phyloP scores from a whole-genome alignment of 164 flowering plant genomes.

The Paratinospora sagittata region DNA sequence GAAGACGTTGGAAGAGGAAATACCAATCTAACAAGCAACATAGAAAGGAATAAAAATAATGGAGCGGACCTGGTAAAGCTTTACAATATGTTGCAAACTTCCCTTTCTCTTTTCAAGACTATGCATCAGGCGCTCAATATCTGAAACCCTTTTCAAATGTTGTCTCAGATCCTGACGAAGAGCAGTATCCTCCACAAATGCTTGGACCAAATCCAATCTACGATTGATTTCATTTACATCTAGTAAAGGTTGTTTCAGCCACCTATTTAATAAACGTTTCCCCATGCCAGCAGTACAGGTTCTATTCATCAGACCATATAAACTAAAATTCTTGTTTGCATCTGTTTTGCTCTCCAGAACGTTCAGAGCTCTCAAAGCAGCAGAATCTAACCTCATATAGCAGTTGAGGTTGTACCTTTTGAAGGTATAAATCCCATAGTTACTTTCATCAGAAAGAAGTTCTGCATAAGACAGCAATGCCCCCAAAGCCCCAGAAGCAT shows the following conservation, averaged over 20 bases:
- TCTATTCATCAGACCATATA: slow-evolving; percentile 94
- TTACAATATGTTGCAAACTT: slow-evolving; percentile 73
- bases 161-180: slow-evolving; percentile 90
- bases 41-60: neutral
- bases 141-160: slow-evolving; percentile 86
- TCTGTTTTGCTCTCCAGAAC: slow-evolving; percentile 92
- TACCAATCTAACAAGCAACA: neutral
- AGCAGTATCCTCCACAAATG: slow-evolving; percentile 87
- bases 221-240: slow-evolving; percentile 71
- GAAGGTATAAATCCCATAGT: slow-evolving; percentile 66
- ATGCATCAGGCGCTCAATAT: slow-evolving; percentile 65
- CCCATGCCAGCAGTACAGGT: slow-evolving; percentile 99
- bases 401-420: slow-evolving; percentile 56
- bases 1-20: neutral
- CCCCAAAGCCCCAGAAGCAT: slow-evolving; percentile 73
- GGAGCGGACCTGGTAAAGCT: slow-evolving; percentile 77
- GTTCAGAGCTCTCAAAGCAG: slow-evolving; percentile 91
- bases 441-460: slow-evolving; percentile 80
- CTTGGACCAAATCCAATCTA: slow-evolving; percentile 84
- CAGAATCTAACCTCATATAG: slow-evolving; percentile 93
- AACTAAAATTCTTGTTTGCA: slow-evolving; percentile 92
- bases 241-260: slow-evolving; percentile 92
- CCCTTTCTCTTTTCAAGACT: slow-evolving; percentile 71
- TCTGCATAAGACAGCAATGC: slow-evolving; percentile 77
- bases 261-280: slow-evolving; percentile 76